A percentile compares a stretch with the other conserved stretches of the same genome.
These are phyloP conservation scores for Apiospora pterosperma DNA, from an alignment of 2,329 filamentous ascomycete species.

Conservation along the genomic window DNA sequence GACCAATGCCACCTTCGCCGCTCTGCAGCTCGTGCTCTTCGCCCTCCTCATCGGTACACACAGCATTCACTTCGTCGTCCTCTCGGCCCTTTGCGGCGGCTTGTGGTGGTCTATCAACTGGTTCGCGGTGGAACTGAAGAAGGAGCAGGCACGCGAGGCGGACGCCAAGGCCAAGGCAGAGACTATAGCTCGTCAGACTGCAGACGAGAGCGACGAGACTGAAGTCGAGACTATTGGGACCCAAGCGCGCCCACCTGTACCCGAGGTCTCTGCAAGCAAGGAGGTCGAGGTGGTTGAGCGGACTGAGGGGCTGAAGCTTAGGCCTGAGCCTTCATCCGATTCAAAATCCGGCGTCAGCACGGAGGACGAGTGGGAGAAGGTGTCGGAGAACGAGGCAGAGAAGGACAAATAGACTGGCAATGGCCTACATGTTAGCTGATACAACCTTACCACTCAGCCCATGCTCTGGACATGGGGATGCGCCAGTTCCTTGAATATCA, in stretches of 20 bases:
- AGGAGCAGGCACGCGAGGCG: slow-evolving; percentile 41
- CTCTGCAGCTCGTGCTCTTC: slow-evolving; percentile 76
- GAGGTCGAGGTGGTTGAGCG: slow-evolving; percentile 42
- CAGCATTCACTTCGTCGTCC: slow-evolving; percentile 82
- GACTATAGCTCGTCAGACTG: slow-evolving; percentile 28
- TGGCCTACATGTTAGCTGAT: not conserved
- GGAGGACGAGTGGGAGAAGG: slow-evolving; percentile 97
- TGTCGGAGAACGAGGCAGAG: slow-evolving; percentile 68
- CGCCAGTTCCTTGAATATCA: not conserved
- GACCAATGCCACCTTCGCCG: slow-evolving; percentile 85
- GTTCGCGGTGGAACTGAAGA: slow-evolving; percentile 71
- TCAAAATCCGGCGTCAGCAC: slow-evolving; percentile 66
- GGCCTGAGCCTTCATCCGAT: slow-evolving; percentile 34
- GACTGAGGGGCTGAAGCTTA: slow-evolving; percentile 47
- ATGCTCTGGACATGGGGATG: not conserved
- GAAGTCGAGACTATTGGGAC: slow-evolving; percentile 42
- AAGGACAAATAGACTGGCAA: slow-evolving; percentile 45
- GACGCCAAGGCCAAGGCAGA: slow-evolving; percentile 37
- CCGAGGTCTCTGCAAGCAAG: slow-evolving; percentile 29
- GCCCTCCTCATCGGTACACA: slow-evolving; percentile 75
- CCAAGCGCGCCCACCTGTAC: slow-evolving; percentile 13
- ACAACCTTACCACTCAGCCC: not conserved
- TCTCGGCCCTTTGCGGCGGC: slow-evolving; percentile 74
- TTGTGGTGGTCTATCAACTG: slow-evolving; percentile 97
- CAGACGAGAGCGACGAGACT: slow-evolving; percentile 45